Percentiles rank a stretch among this genome's conserved stretches.
Conservation (phyloP, 2,329 filamentous ascomycete species). For the Ustulina deusta region DNA sequence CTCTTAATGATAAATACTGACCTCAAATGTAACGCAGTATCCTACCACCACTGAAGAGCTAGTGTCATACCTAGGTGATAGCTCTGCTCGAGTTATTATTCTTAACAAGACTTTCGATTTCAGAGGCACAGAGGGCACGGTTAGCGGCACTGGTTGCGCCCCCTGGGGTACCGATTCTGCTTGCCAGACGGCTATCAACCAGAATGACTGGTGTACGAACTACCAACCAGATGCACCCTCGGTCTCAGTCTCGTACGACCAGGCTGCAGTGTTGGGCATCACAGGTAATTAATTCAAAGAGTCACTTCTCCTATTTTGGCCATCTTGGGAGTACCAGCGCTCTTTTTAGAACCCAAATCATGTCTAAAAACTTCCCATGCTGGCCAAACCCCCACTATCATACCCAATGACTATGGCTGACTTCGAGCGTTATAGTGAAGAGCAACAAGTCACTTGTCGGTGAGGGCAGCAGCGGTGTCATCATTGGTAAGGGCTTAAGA, state of each 20-base stretch:
- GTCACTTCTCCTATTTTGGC: no score
- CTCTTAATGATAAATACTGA: background rate
- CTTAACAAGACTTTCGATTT: constrained; percentile 69
- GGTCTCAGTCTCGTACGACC: constrained; percentile 62
- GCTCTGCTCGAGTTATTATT: constrained; percentile 66
- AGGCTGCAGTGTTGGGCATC: constrained; percentile 64
- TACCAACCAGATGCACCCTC: constrained; percentile 66
- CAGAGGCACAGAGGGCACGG: constrained; percentile 65
- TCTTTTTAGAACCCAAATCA: no score
- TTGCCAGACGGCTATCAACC: constrained; percentile 71
- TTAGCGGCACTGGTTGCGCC: constrained; percentile 66
- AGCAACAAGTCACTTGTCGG: constrained; percentile 71
- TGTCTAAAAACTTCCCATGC: background rate
- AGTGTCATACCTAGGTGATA: constrained; percentile 68
- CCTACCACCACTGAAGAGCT: constrained; percentile 67
- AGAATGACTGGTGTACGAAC: constrained; percentile 69
- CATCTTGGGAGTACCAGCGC: no score
- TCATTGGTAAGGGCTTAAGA: constrained; percentile 55
- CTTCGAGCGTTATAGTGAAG: constrained; percentile 50
- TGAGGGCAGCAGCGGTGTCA: constrained; percentile 63
- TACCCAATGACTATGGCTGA: background rate
- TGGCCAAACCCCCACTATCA: background rate
- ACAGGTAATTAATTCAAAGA: constrained; percentile 38
- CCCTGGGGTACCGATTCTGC: constrained; percentile 65
- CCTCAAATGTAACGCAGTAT: constrained; percentile 48